Conservation (phyloP, 805 yeast genomes). For the Lipomyces mesembrius region DNA sequence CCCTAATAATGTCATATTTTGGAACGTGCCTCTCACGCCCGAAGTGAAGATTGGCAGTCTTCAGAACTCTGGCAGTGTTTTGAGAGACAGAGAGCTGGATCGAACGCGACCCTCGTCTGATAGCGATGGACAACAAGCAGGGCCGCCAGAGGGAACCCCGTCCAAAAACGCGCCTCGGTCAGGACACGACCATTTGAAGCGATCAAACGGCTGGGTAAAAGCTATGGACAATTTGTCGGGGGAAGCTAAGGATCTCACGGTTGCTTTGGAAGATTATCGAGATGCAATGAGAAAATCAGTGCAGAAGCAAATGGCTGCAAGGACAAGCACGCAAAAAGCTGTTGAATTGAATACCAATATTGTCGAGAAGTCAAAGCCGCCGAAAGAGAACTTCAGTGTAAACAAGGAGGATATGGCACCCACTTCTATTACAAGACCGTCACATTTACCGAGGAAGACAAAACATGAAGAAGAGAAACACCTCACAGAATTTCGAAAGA, state of each 20-base stretch:
- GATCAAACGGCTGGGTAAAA: constrained; percentile 31
- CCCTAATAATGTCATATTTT: constrained; percentile 59
- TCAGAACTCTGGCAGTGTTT: neutral
- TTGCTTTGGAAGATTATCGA: constrained; percentile 40
- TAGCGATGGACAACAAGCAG: neutral
- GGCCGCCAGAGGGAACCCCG: neutral
- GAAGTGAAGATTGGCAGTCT: constrained; percentile 31
- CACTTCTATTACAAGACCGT: constrained; percentile 61
- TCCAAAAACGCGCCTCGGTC: neutral
- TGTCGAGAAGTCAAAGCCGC: constrained; percentile 1
- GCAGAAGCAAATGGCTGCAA: constrained; percentile 15
- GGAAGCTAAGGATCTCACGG: constrained; percentile 47
- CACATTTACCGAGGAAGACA: constrained; percentile 69
- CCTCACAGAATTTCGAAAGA: constrained; percentile 55
- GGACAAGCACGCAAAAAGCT: constrained; percentile 2
- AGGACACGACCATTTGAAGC: neutral
- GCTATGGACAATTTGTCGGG: constrained; percentile 45
- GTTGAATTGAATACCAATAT: neutral
- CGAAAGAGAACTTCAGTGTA: neutral
- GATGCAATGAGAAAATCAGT: constrained; percentile 13
- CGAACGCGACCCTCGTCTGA: constrained; percentile 5
- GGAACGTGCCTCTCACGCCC: constrained; percentile 68
- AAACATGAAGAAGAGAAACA: constrained; percentile 59
- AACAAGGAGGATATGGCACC: constrained; percentile 35
- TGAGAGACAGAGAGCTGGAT: neutral